Evolutionary conservation across 768 basidiomycete species (phyloP).

Genomic region (Collybia mongolica): DNA sequence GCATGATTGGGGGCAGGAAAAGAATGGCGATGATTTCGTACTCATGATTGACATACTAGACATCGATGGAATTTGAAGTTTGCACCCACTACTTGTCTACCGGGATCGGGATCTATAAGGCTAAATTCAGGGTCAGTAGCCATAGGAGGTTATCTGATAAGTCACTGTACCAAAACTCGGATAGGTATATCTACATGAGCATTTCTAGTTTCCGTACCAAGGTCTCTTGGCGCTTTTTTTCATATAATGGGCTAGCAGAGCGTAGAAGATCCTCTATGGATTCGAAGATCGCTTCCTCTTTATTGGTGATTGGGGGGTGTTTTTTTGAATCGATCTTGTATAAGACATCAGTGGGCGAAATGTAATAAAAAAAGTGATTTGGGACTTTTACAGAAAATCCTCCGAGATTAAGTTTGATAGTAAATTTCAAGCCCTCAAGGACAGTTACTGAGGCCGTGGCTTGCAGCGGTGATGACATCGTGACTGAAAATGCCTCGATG

Average conservation of each 20-base stretch:
- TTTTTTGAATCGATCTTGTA: slow-evolving; percentile 9
- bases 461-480: slow-evolving; percentile 37
- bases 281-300: slow-evolving; percentile 42
- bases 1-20: slow-evolving; percentile 22
- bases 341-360: neutral
- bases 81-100: no score
- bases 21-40: slow-evolving; percentile 31
- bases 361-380: neutral
- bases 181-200: slow-evolving; percentile 18
- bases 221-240: slow-evolving; percentile 40
- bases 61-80: no score
- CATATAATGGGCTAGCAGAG: slow-evolving; percentile 54
- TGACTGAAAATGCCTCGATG: slow-evolving; percentile 45
- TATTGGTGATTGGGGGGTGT: neutral
- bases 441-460: slow-evolving; percentile 54
- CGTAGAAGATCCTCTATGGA: slow-evolving; percentile 58
- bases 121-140: no score
- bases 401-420: slow-evolving; percentile 44
- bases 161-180: no score
- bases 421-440: slow-evolving; percentile 51
- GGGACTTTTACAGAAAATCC: slow-evolving; percentile 53
- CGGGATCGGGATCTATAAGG: no score
- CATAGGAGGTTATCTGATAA: no score
- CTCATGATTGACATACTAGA: no score
- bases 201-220: slow-evolving; percentile 48